These are phyloP conservation scores for Physaria fendleri DNA, from an alignment of 345 rosid genomes.

Conservation along the genomic window DNA sequence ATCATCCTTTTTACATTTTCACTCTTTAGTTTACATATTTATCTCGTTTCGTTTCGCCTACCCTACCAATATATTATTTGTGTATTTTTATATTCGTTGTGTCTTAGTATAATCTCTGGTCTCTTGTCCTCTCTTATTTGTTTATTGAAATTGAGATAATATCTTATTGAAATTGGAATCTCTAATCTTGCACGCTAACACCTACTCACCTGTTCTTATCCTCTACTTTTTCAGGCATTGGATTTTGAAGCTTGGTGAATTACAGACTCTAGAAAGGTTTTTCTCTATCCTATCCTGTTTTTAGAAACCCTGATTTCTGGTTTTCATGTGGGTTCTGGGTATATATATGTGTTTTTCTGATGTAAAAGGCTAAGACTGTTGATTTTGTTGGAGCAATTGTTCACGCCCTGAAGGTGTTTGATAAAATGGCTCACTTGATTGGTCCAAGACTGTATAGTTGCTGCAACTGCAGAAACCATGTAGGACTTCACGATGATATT, in stretches of 20 bases:
- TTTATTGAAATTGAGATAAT: no score
- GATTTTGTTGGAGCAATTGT: slow-evolving; percentile 10
- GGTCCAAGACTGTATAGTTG: slow-evolving; percentile 88
- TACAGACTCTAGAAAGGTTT: slow-evolving; percentile 15
- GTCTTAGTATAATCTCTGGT: slow-evolving; percentile 6
- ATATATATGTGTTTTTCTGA: background rate
- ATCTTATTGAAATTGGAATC: slow-evolving; percentile 24
- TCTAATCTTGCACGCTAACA: slow-evolving; percentile 43
- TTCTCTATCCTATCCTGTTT: background rate
- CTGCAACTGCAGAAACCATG: slow-evolving; percentile 73
- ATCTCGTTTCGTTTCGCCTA: no score
- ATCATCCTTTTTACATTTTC: no score
- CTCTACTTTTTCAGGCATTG: slow-evolving; percentile 12
- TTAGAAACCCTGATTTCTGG: background rate
- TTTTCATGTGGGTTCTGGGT: background rate
- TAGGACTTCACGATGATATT: slow-evolving; percentile 83
- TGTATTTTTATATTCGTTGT: slow-evolving; percentile 8
- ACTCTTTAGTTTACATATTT: no score
- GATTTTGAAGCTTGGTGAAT: slow-evolving; percentile 5
- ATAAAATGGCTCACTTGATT: slow-evolving; percentile 53
- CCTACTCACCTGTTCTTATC: slow-evolving; percentile 26
- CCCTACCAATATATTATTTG: slow-evolving; percentile 16
- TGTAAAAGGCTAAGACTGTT: slow-evolving; percentile 17
- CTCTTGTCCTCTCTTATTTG: slow-evolving; percentile 1
- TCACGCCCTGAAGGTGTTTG: slow-evolving; percentile 22